These are phyloP conservation scores for Eugenia klotzschiana DNA, from an alignment of 441 rosid species.

Conservation along the genomic window DNA sequence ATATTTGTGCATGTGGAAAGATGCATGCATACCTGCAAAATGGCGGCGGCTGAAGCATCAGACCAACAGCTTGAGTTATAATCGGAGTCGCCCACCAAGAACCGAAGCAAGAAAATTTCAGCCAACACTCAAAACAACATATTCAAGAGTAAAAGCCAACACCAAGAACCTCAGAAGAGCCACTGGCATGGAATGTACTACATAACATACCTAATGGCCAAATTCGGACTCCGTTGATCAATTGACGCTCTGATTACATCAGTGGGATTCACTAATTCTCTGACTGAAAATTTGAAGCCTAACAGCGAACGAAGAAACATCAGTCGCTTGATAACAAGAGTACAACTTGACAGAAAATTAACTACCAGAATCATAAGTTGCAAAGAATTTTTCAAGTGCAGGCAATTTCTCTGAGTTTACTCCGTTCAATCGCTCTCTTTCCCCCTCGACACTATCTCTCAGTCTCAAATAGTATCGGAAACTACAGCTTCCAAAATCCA, in stretches of 20 bases:
- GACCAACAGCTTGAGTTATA: not conserved
- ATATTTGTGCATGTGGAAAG: conserved; percentile 48
- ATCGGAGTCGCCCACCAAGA: not conserved
- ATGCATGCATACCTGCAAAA: conserved; percentile 56
- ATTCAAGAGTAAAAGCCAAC: not conserved
- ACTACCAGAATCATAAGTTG: not conserved
- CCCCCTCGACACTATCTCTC: not conserved
- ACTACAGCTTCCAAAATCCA: not conserved
- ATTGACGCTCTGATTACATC: conserved; percentile 44
- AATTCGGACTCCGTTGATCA: conserved; percentile 31
- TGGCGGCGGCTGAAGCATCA: conserved; percentile 8
- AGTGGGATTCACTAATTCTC: conserved; percentile 49
- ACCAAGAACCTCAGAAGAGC: not conserved
- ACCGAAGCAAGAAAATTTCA: not conserved
- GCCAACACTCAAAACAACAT: not conserved
- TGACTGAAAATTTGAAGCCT: conserved; percentile 56
- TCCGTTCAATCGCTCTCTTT: not conserved
- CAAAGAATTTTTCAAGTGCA: not conserved
- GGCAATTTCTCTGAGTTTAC: not conserved
- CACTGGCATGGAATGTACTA: not conserved
- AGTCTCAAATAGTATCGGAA: not conserved
- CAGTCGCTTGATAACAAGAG: not conserved
- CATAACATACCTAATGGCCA: conserved; percentile 56
- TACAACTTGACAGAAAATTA: not conserved
- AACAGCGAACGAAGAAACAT: conserved; percentile 10